Evolutionary conservation across 305 asterid species (phyloP).

Genomic region (Striga hermonthica): DNA sequence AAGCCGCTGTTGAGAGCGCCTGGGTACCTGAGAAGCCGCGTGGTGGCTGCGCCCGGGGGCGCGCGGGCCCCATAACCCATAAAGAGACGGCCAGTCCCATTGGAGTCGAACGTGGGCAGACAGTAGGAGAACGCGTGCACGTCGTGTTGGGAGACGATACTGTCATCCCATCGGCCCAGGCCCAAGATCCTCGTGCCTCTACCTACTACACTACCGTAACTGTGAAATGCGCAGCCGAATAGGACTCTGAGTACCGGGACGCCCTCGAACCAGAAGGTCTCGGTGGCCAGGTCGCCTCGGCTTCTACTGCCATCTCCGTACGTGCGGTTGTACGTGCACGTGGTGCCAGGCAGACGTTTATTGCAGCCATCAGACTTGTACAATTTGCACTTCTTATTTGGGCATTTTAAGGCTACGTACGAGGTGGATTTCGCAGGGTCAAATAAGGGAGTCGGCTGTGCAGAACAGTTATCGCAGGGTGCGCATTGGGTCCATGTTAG

Average conservation of each 20-base stretch:
- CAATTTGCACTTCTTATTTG: constrained; percentile 40
- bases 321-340: constrained; percentile 42
- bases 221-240: constrained; percentile 56
- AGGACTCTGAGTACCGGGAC: constrained; percentile 26
- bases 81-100: constrained; percentile 38
- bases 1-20: not conserved
- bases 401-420: constrained; percentile 39
- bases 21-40: constrained; percentile 43
- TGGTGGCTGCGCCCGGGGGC: constrained; percentile 20
- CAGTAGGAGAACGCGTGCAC: constrained; percentile 56
- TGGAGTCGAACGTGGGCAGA: constrained; percentile 42
- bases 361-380: constrained; percentile 28
- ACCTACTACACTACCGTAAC: constrained; percentile 35
- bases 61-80: constrained; percentile 44
- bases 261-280: constrained; percentile 48
- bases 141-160: constrained; percentile 51
- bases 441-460: constrained; percentile 51
- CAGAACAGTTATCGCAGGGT: constrained; percentile 49
- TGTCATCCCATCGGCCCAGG: constrained; percentile 49
- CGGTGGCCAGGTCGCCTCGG: constrained; percentile 44
- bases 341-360: constrained; percentile 26
- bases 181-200: constrained; percentile 52
- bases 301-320: constrained; percentile 52
- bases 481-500: constrained; percentile 62
- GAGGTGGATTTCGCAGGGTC: constrained; percentile 51